Conservation (phyloP, 2,329 filamentous ascomycete genomes). For the Hymenotorrendiella dingleyae region DNA sequence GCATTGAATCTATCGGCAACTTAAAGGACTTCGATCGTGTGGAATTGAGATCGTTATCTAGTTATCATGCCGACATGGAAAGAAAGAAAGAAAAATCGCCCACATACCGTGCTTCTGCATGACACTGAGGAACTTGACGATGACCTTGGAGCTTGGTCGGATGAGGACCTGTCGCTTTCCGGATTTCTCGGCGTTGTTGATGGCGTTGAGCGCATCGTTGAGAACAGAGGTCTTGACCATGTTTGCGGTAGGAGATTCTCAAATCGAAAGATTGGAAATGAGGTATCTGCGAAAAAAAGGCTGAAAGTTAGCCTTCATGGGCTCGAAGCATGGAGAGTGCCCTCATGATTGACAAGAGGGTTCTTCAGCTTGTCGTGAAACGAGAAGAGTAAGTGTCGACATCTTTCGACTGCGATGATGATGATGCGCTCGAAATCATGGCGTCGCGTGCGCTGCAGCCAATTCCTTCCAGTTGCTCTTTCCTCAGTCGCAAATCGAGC, state of each 20-base stretch:
- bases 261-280: constrained; percentile 57
- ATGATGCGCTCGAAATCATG: constrained; percentile 8
- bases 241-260: constrained; percentile 81
- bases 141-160: constrained; percentile 98
- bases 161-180: constrained; percentile 99
- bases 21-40: constrained; percentile 99
- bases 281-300: constrained; percentile 57
- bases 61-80: constrained; percentile 93
- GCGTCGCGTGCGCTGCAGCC: not conserved
- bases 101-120: constrained; percentile 99
- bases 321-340: constrained; percentile 63
- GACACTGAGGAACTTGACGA: constrained; percentile 97
- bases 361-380: constrained; percentile 62
- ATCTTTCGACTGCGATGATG: constrained; percentile 27
- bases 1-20: constrained; percentile 92
- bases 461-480: constrained; percentile 6
- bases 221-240: constrained; percentile 99
- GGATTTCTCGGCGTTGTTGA: constrained; percentile 99
- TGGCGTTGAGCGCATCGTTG: constrained; percentile 97
- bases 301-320: constrained; percentile 57
- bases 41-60: constrained; percentile 87
- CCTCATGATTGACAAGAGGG: constrained; percentile 52
- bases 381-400: constrained; percentile 56
- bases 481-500: constrained; percentile 24
- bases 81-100: constrained; percentile 7